phyloP scores from a whole-genome alignment of 345 rosid species.

The Acer saccharum region DNA sequence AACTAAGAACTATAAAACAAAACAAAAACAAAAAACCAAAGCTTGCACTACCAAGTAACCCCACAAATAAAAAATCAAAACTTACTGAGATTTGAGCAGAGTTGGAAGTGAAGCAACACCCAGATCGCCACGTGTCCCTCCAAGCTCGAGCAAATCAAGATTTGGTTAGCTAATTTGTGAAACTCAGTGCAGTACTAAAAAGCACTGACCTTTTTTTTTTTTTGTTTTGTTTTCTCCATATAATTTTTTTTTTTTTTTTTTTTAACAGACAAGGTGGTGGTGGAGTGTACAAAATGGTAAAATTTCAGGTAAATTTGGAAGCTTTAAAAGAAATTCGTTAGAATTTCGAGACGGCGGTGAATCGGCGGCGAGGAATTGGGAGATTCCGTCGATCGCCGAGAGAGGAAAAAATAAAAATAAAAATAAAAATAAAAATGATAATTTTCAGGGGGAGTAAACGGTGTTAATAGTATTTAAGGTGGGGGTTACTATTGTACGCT shows the following conservation, averaged over 20 bases:
- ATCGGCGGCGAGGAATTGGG: constrained; percentile 46
- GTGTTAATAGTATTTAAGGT: constrained; percentile 51
- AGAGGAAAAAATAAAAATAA: constrained; percentile 25
- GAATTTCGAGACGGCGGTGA: background rate
- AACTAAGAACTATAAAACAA: background rate
- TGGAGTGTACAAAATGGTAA: constrained; percentile 16
- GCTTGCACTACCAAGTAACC: constrained; percentile 20
- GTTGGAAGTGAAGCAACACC: constrained; percentile 45
- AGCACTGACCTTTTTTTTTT: background rate
- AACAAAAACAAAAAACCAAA: constrained; percentile 2
- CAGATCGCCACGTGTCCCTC: constrained; percentile 65
- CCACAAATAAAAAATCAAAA: constrained; percentile 22
- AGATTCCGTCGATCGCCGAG: constrained; percentile 57
- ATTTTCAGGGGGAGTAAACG: constrained; percentile 47
- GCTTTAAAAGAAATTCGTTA: background rate
- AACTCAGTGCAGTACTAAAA: constrained; percentile 31
- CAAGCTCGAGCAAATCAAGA: constrained; percentile 62
- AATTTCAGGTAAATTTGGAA: constrained; percentile 18
- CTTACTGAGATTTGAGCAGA: constrained; percentile 62
- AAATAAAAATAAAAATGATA: constrained; percentile 39
- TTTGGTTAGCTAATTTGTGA: constrained; percentile 30
- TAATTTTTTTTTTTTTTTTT: background rate
- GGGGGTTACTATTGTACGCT: constrained; percentile 35
- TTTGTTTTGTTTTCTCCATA: background rate
- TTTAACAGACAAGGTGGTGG: background rate